These are phyloP conservation scores for Fusarium sororula DNA, from an alignment of 2,329 filamentous ascomycete species.

Conservation along the genomic window DNA sequence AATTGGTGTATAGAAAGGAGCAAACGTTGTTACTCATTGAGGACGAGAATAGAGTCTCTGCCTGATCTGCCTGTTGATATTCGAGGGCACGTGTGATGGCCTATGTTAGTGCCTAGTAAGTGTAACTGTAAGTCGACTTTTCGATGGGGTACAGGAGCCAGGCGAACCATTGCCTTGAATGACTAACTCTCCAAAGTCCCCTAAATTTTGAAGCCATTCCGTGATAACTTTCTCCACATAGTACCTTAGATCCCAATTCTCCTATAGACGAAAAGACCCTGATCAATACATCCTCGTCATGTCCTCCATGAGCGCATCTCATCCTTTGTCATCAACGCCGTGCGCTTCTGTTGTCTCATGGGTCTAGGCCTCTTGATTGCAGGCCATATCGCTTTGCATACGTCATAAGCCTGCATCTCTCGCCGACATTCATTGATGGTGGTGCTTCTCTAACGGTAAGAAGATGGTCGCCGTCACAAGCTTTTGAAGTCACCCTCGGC, in stretches of 20 bases:
- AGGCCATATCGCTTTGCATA: background rate
- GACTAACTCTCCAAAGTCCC: slow-evolving; percentile 34
- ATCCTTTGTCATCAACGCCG: slow-evolving; percentile 1
- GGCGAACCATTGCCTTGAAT: slow-evolving; percentile 36
- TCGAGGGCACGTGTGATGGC: slow-evolving; percentile 25
- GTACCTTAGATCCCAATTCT: background rate
- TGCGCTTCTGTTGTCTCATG: background rate
- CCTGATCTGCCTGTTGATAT: slow-evolving; percentile 35
- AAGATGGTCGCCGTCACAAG: slow-evolving; percentile 16
- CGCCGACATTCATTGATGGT: background rate
- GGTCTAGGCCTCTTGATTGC: slow-evolving; percentile 3
- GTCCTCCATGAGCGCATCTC: background rate
- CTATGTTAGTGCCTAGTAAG: slow-evolving; percentile 14
- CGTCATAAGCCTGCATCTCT: slow-evolving; percentile 1
- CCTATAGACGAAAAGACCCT: background rate
- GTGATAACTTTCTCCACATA: background rate
- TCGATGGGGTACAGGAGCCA: slow-evolving; percentile 1
- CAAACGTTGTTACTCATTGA: slow-evolving; percentile 10
- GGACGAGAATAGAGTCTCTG: slow-evolving; percentile 31
- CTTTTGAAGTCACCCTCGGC: slow-evolving; percentile 15
- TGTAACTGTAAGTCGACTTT: background rate
- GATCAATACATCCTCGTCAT: background rate
- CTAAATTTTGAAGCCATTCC: slow-evolving; percentile 25
- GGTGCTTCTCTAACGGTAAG: background rate
- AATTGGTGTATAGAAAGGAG: background rate